Conservation (phyloP, 768 basidiomycete species). For the Pisolithus albus region DNA sequence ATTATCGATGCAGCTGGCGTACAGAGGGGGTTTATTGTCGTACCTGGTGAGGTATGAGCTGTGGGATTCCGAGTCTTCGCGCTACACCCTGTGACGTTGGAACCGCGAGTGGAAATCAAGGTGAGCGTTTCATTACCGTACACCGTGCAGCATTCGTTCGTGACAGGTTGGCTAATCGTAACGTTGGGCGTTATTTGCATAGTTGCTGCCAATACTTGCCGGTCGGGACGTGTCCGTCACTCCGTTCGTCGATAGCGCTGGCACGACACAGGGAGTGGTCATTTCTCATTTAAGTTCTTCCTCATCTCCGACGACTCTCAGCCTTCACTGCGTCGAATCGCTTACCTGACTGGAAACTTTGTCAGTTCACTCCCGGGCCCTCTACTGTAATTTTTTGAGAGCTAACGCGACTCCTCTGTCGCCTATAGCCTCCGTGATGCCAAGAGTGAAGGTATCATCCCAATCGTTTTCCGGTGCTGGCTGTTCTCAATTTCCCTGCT, state of each 20-base stretch:
- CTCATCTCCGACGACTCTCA: slow-evolving; percentile 4
- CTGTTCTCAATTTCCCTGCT: slow-evolving; percentile 38
- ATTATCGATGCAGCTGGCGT: slow-evolving; percentile 27
- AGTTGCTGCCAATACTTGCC: neutral
- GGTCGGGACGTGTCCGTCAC: neutral
- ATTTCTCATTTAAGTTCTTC: neutral
- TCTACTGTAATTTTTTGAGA: neutral
- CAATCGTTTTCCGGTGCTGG: slow-evolving; percentile 42
- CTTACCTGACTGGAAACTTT: slow-evolving; percentile 40
- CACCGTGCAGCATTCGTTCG: too few species aligned
- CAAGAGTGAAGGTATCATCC: slow-evolving; percentile 43
- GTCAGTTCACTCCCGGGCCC: slow-evolving; percentile 24
- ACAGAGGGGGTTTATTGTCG: slow-evolving; percentile 15
- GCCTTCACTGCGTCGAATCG: slow-evolving; percentile 33
- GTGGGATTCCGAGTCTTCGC: slow-evolving; percentile 29
- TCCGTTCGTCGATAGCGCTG: neutral
- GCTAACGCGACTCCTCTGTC: neutral
- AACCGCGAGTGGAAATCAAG: too few species aligned
- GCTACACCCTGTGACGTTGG: slow-evolving; percentile 13
- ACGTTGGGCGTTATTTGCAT: too few species aligned
- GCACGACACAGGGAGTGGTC: neutral
- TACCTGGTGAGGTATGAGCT: slow-evolving; percentile 28
- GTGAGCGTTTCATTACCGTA: too few species aligned
- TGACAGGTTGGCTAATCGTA: too few species aligned
- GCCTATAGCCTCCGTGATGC: slow-evolving; percentile 18